A percentile compares a stretch with the other conserved stretches of the same genome.
phyloP scores from a whole-genome alignment of 352 stramenopile species.

The Phytopythium aichiense region DNA sequence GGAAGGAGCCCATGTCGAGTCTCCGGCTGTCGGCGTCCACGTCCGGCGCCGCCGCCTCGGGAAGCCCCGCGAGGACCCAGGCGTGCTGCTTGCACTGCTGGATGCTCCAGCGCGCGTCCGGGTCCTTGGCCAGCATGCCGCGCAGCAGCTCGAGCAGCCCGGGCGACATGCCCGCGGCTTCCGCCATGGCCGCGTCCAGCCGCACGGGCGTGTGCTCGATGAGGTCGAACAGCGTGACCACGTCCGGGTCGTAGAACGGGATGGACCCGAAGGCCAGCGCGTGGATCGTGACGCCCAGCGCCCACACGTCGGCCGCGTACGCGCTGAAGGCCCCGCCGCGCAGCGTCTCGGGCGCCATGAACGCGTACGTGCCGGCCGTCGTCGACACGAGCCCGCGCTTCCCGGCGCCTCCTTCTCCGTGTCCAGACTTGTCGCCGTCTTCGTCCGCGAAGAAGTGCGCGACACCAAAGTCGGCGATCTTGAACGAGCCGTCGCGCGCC shows the following conservation, averaged over 20 bases:
- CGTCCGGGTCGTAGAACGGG: slow-evolving; percentile 80
- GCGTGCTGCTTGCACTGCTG: slow-evolving; percentile 61
- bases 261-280: slow-evolving; percentile 75
- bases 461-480: slow-evolving; percentile 86
- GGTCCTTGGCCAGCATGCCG: slow-evolving; percentile 72
- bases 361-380: slow-evolving; percentile 81
- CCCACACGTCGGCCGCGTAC: slow-evolving; percentile 85
- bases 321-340: slow-evolving; percentile 76
- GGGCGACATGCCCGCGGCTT: slow-evolving; percentile 15
- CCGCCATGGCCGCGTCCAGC: slow-evolving; percentile 16
- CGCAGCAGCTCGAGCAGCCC: slow-evolving; percentile 42
- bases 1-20: slow-evolving; percentile 32
- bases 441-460: slow-evolving; percentile 80
- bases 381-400: slow-evolving; percentile 76
- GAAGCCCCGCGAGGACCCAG: slow-evolving; percentile 62
- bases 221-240: slow-evolving; percentile 81
- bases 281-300: slow-evolving; percentile 81
- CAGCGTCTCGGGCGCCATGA: slow-evolving; percentile 80
- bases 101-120: slow-evolving; percentile 64
- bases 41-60: slow-evolving; percentile 10
- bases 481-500: slow-evolving; percentile 57
- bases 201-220: slow-evolving; percentile 60
- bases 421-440: neutral
- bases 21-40: neutral
- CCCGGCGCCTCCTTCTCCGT: neutral